These are phyloP conservation scores for Sporisorium graminicola DNA, from an alignment of 1,284 basidiomycete species.

Conservation along the genomic window DNA sequence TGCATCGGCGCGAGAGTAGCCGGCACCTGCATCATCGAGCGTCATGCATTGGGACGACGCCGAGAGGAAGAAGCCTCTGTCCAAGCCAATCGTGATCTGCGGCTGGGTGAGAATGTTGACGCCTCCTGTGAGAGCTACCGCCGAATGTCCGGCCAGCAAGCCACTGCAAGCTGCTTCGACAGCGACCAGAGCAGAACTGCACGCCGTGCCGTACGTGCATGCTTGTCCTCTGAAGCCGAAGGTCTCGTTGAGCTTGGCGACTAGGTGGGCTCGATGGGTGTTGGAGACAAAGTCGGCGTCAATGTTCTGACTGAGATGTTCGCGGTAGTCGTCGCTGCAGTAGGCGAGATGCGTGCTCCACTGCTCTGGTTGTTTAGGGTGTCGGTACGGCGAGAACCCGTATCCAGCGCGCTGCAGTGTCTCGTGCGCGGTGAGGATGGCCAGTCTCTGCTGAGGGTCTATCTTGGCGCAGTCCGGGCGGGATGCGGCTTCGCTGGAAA, in stretches of 20 bases:
- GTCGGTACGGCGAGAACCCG: constrained; percentile 27
- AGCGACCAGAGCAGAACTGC: constrained; percentile 52
- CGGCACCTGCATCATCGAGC: constrained; percentile 47
- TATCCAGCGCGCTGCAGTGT: constrained; percentile 43
- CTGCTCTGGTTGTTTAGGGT: constrained; percentile 22
- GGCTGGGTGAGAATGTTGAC: constrained; percentile 56
- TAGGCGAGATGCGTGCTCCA: constrained; percentile 51
- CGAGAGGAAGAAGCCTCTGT: constrained; percentile 56
- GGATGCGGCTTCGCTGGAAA: constrained; percentile 17
- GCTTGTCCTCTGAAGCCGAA: constrained; percentile 52
- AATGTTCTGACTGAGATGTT: constrained; percentile 49
- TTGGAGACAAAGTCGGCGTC: constrained; percentile 30
- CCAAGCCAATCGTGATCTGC: constrained; percentile 55
- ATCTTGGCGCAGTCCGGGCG: constrained; percentile 32
- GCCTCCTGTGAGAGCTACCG: constrained; percentile 45
- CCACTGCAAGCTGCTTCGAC: constrained; percentile 51
- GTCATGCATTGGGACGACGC: constrained; percentile 53
- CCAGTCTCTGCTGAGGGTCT: constrained; percentile 53
- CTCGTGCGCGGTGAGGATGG: constrained; percentile 40
- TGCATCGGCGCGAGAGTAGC: constrained; percentile 53
- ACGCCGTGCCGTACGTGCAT: constrained; percentile 53
- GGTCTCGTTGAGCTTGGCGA: constrained; percentile 29
- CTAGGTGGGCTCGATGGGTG: constrained; percentile 47
- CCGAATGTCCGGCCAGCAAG: constrained; percentile 28
- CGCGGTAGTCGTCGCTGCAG: constrained; percentile 53